phyloP scores from a whole-genome alignment of 208 protist species.

The Tritrichomonas musculus region DNA sequence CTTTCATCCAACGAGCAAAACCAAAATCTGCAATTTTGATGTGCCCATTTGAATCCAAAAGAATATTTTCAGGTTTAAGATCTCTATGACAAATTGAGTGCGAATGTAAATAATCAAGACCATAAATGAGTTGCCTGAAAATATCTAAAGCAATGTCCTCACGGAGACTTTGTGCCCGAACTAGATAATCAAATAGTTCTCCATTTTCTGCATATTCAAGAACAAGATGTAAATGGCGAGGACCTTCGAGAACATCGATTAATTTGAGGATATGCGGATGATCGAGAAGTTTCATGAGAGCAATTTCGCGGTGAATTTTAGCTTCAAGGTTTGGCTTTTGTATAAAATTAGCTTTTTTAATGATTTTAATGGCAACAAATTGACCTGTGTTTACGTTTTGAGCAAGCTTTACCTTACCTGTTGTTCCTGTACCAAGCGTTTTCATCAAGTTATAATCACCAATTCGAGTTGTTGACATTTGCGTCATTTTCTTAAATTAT shows the following conservation, averaged over 20 bases:
- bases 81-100: constrained; percentile 34
- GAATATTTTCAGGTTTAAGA: constrained; percentile 39
- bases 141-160: constrained; percentile 71
- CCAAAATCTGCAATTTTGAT: constrained; percentile 43
- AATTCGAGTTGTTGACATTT: not conserved
- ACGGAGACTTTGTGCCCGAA: constrained; percentile 68
- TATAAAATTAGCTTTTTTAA: not conserved
- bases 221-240: not conserved
- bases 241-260: not conserved
- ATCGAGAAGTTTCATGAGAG: not conserved
- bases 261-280: constrained; percentile 10
- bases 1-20: constrained; percentile 62
- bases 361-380: constrained; percentile 10
- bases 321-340: constrained; percentile 18
- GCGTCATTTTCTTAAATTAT: no score
- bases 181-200: constrained; percentile 98
- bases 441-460: not conserved
- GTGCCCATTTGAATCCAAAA: constrained; percentile 17
- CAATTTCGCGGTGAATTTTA: constrained; percentile 31
- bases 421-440: not conserved
- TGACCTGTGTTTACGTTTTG: not conserved
- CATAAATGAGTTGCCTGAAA: constrained; percentile 50
- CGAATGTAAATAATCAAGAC: constrained; percentile 26
- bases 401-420: constrained; percentile 6
- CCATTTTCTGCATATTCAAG: constrained; percentile 89